These are phyloP conservation scores for Penicillium frequentans DNA, from an alignment of 2,329 filamentous ascomycete genomes.

Conservation along the genomic window DNA sequence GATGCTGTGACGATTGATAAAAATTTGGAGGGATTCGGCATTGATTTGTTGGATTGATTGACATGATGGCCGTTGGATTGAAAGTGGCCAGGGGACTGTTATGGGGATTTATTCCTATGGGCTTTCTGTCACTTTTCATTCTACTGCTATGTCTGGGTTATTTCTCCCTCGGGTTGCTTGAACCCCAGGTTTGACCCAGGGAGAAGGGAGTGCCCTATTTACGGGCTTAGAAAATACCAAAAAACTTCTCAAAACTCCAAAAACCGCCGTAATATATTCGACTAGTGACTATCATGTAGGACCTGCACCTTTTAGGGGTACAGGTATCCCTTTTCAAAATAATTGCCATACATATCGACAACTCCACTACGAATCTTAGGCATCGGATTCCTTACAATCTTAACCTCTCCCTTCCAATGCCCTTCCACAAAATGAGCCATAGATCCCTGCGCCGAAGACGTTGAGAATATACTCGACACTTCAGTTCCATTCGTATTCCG, in stretches of 20 bases:
- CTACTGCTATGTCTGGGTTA: slow-evolving; percentile 2
- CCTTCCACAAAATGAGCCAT: slow-evolving; percentile 52
- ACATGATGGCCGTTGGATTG: neutral
- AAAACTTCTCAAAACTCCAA: slow-evolving; percentile 19
- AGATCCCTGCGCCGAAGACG: slow-evolving; percentile 21
- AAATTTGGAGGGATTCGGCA: neutral
- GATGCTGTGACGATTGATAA: slow-evolving; percentile 5
- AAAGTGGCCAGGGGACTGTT: neutral
- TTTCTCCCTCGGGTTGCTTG: neutral
- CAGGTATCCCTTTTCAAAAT: slow-evolving; percentile 53
- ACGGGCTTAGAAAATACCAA: slow-evolving; percentile 21
- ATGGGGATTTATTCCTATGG: neutral
- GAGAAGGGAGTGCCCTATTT: neutral
- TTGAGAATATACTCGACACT: slow-evolving; percentile 13
- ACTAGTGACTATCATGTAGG: neutral
- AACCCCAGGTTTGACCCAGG: neutral
- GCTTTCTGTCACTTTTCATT: neutral
- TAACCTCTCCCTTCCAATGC: slow-evolving; percentile 61
- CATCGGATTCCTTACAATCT: slow-evolving; percentile 52
- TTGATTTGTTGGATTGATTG: slow-evolving; percentile 1
- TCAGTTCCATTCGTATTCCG: slow-evolving; percentile 24
- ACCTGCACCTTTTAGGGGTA: slow-evolving; percentile 43
- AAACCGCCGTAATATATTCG: neutral
- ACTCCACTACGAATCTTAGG: slow-evolving; percentile 42
- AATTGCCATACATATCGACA: slow-evolving; percentile 56